A percentile compares a stretch with the other conserved stretches of the same genome.
Evolutionary conservation across 2,329 filamentous ascomycete genomes (phyloP).

Genomic region (Exophiala viscosa): DNA sequence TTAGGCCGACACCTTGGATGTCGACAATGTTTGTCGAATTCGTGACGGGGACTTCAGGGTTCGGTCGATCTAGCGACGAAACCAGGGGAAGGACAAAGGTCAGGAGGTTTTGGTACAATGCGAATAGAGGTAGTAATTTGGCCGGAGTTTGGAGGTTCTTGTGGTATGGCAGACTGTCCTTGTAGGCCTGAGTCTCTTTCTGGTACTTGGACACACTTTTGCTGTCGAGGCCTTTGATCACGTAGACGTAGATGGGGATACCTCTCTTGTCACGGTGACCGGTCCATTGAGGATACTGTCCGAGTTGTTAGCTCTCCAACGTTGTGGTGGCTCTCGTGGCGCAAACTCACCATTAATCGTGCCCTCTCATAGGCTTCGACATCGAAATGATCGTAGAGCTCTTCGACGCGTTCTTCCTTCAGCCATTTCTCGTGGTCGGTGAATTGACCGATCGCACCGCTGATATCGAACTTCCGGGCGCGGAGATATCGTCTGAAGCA

Average conservation of each 20-base stretch:
- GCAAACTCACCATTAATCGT: slow-evolving; percentile 58
- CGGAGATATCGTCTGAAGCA: slow-evolving; percentile 71
- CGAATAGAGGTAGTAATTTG: slow-evolving; percentile 81
- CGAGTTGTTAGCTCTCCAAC: neutral
- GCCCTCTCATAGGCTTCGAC: slow-evolving; percentile 78
- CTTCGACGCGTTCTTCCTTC: slow-evolving; percentile 70
- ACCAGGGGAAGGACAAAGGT: slow-evolving; percentile 83
- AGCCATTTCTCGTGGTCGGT: slow-evolving; percentile 86
- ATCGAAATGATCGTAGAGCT: slow-evolving; percentile 82
- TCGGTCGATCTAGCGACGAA: slow-evolving; percentile 69
- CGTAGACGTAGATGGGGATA: slow-evolving; percentile 88
- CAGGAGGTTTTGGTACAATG: slow-evolving; percentile 88
- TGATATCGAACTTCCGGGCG: slow-evolving; percentile 73
- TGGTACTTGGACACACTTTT: slow-evolving; percentile 80
- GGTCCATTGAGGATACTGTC: slow-evolving; percentile 71
- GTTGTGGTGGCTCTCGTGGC: neutral
- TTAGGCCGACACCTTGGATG: slow-evolving; percentile 78
- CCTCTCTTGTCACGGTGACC: slow-evolving; percentile 85
- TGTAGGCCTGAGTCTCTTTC: slow-evolving; percentile 47
- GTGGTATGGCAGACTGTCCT: slow-evolving; percentile 46
- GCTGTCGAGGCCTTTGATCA: slow-evolving; percentile 75
- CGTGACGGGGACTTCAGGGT: slow-evolving; percentile 79
- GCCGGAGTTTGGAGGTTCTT: slow-evolving; percentile 56
- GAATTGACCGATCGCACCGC: slow-evolving; percentile 79
- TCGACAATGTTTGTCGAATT: slow-evolving; percentile 95